Percentiles rank a stretch among this genome's conserved stretches.
These are phyloP conservation scores for Patellifolia procumbens DNA, from an alignment of 179 eudicot genomes.

Conservation along the genomic window DNA sequence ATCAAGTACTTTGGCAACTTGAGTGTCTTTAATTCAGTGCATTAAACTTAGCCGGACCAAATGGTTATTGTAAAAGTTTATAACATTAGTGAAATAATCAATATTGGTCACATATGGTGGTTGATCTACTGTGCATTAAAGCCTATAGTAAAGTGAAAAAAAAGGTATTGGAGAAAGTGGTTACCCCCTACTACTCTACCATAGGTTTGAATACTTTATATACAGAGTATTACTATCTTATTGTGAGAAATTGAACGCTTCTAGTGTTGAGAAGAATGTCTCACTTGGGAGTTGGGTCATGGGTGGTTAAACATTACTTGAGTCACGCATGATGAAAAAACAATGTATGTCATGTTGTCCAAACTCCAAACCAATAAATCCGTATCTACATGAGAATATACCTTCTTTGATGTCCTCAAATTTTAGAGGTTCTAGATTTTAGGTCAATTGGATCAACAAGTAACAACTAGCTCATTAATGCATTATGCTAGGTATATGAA, in stretches of 20 bases:
- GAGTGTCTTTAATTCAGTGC: neutral
- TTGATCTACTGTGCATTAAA: neutral
- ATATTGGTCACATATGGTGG: slow-evolving; percentile 14
- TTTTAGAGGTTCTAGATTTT: neutral
- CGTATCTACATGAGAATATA: neutral
- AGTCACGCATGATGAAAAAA: neutral
- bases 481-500: too few species aligned
- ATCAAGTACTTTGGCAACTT: neutral
- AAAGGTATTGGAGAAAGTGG: neutral
- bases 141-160: neutral
- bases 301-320: neutral
- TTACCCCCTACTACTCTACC: slow-evolving; percentile 1
- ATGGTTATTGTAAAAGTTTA: neutral
- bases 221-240: too few species aligned
- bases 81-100: neutral
- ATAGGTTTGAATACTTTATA: neutral
- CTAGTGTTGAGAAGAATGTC: neutral
- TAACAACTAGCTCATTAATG: too few species aligned
- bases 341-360: neutral
- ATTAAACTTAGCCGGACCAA: neutral
- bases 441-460: neutral
- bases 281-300: too few species aligned
- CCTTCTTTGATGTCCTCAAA: neutral
- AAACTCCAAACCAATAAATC: neutral
- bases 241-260: neutral